Evolutionary conservation across 2,329 filamentous ascomycete species (phyloP).

Genomic region (Decorospora gaudefroyi): DNA sequence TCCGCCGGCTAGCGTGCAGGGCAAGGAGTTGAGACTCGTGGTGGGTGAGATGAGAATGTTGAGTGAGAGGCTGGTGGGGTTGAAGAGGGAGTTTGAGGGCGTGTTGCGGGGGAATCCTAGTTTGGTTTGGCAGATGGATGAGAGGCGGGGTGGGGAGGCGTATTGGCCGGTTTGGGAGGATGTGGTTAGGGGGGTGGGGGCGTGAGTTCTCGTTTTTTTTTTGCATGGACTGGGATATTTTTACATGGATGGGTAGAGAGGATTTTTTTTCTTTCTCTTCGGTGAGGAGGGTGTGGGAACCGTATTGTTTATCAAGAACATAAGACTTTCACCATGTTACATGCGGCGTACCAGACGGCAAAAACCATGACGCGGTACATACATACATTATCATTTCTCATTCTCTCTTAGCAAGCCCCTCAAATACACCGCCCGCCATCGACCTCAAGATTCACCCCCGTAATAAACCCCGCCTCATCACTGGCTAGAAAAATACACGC

Average conservation of each 20-base stretch:
- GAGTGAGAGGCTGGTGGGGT: slow-evolving; percentile 28
- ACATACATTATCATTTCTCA: too few relatives aligned
- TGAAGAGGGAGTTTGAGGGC: slow-evolving; percentile 29
- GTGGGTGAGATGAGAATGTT: slow-evolving; percentile 29
- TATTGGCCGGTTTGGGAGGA: slow-evolving; percentile 29
- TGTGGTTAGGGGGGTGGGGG: not conserved
- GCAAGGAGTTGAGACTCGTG: slow-evolving; percentile 33
- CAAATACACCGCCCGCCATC: slow-evolving; percentile 49
- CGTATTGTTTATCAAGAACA: too few relatives aligned
- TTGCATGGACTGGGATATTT: too few relatives aligned
- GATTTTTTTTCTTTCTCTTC: too few relatives aligned
- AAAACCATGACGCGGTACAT: too few relatives aligned
- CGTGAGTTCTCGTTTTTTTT: not conserved
- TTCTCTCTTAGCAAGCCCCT: not conserved
- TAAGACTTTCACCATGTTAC: too few relatives aligned
- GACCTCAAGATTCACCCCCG: slow-evolving; percentile 55
- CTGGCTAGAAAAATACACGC: slow-evolving; percentile 62
- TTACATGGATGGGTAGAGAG: too few relatives aligned
- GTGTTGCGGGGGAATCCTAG: slow-evolving; percentile 32
- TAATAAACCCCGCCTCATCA: slow-evolving; percentile 64
- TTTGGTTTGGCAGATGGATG: slow-evolving; percentile 37
- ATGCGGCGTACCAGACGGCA: too few relatives aligned
- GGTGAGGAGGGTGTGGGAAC: too few relatives aligned
- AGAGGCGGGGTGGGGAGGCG: not conserved
- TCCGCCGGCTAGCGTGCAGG: slow-evolving; percentile 29